Percentiles rank a stretch among this genome's conserved stretches.
Conservation (phyloP, 805 yeast species). For the Saturnispora sekii region DNA sequence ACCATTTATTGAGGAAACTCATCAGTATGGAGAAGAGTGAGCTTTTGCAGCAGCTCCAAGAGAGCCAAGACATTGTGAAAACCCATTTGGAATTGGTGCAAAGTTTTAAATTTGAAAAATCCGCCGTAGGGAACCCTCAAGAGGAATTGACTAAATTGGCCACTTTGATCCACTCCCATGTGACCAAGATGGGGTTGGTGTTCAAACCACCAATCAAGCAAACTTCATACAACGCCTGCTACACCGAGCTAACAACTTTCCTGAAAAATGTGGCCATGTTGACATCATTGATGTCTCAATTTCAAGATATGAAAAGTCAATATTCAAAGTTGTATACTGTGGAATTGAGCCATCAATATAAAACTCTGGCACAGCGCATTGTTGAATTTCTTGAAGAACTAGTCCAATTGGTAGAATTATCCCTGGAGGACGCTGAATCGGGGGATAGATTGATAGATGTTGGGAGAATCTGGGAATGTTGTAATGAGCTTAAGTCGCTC, state of each 20-base stretch:
- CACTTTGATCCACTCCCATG: slow-evolving; percentile 58
- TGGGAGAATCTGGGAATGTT: slow-evolving; percentile 64
- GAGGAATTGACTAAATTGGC: slow-evolving; percentile 51
- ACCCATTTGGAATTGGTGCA: background rate
- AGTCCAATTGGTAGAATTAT: slow-evolving; percentile 8
- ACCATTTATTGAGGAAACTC: no score
- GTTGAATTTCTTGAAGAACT: slow-evolving; percentile 13
- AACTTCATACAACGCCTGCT: slow-evolving; percentile 35
- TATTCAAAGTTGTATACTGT: slow-evolving; percentile 24
- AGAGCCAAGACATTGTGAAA: background rate
- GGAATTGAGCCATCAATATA: slow-evolving; percentile 23
- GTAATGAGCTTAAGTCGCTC: slow-evolving; percentile 38
- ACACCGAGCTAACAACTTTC: slow-evolving; percentile 36
- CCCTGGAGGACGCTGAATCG: slow-evolving; percentile 16
- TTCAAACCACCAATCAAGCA: slow-evolving; percentile 49
- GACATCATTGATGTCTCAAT: slow-evolving; percentile 35
- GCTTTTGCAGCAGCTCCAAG: background rate
- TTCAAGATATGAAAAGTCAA: slow-evolving; percentile 28
- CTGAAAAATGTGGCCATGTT: slow-evolving; percentile 36
- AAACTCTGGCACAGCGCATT: slow-evolving; percentile 7
- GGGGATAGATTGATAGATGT: slow-evolving; percentile 43
- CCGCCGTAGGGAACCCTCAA: slow-evolving; percentile 34
- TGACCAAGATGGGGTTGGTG: slow-evolving; percentile 66
- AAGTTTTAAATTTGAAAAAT: slow-evolving; percentile 12
- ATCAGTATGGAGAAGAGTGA: slow-evolving; percentile 1